Conservation (phyloP, 2,329 filamentous ascomycete species). For the Fusarium penzigii region DNA sequence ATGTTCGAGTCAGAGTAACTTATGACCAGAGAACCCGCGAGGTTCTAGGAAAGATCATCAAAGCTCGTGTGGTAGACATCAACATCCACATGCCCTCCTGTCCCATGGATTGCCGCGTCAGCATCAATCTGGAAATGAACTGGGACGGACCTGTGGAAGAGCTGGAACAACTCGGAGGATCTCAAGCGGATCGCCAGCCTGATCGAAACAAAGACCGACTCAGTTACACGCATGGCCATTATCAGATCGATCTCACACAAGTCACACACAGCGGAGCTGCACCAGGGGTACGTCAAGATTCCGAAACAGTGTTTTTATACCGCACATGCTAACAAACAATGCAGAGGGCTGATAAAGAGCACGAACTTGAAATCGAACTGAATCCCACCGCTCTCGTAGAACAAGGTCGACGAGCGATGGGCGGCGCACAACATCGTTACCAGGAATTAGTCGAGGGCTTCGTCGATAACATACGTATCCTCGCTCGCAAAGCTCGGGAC, state of each 20-base stretch:
- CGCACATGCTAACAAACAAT: slow-evolving; percentile 26
- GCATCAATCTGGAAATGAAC: slow-evolving; percentile 91
- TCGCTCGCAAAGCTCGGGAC: slow-evolving; percentile 49
- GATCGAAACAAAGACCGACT: slow-evolving; percentile 86
- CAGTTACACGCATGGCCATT: slow-evolving; percentile 84
- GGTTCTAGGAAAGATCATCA: slow-evolving; percentile 82
- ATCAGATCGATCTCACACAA: slow-evolving; percentile 91
- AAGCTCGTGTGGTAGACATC: slow-evolving; percentile 84
- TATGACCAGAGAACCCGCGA: slow-evolving; percentile 71
- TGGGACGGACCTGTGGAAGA: slow-evolving; percentile 70
- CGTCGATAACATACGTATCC: slow-evolving; percentile 69
- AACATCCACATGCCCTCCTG: slow-evolving; percentile 78
- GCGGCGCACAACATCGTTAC: slow-evolving; percentile 59
- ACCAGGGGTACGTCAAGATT: slow-evolving; percentile 38
- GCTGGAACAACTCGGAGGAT: slow-evolving; percentile 44
- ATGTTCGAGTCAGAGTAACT: slow-evolving; percentile 61
- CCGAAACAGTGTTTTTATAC: neutral
- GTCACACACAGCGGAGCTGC: slow-evolving; percentile 58
- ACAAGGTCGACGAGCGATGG: slow-evolving; percentile 60
- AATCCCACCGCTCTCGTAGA: slow-evolving; percentile 63
- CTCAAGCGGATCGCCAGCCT: slow-evolving; percentile 42
- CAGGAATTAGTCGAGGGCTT: slow-evolving; percentile 70
- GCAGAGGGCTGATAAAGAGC: slow-evolving; percentile 60
- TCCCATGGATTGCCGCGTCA: slow-evolving; percentile 88
- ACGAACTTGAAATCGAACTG: slow-evolving; percentile 81